Evolutionary conservation across 768 basidiomycete species (phyloP), one percentile per base, ranked within the genome.

Genomic region (Boletus barrowsii): DNA sequence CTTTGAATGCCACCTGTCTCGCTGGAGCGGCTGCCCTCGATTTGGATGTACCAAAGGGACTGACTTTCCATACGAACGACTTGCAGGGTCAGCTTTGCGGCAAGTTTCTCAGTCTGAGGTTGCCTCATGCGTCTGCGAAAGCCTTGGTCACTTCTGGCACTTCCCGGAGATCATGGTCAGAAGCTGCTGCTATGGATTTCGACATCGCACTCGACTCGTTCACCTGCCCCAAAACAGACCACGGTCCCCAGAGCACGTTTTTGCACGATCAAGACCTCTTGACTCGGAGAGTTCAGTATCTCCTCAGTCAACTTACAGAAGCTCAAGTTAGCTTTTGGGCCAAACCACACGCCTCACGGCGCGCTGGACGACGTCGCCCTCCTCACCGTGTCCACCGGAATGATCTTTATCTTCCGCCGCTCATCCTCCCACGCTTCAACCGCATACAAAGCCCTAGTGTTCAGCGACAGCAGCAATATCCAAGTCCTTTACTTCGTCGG

Each of bases 51-150:
- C 79, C 85, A 1, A 57, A 70, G 8, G 93, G 93, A 4, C 54
- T 94, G 29, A 73, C 73, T 29, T 59, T 91, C 17, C 83, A 90
- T 52, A 82, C 74, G 58, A 96, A 94, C 63, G 88, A 95, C 62
- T 71, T 88, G 24, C 86, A 87, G 3, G 84, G 88, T 15, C 75
- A 79, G 29, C 76, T 76, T 36, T 86, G 90, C 65, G 79, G 82
- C 42, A 90, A 81, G 61, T 75, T 86, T 35, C 80, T 80, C 5
- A 83, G 79, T 60, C 20, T 93, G 10, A 76, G 76, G 30, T 49
- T 90, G 4, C 87, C 89, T 9, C 57, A 71, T 15, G 68, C 78
- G 5, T 70, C 70, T 20, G 47, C 82, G 10, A 83, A 79, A 56
- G 62, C 84, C 22, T 73, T 94, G 32, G 64, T 83, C 30, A 66